phyloP scores from a whole-genome alignment of 2,329 filamentous ascomycete species.

The Cladosporium halotolerans region DNA sequence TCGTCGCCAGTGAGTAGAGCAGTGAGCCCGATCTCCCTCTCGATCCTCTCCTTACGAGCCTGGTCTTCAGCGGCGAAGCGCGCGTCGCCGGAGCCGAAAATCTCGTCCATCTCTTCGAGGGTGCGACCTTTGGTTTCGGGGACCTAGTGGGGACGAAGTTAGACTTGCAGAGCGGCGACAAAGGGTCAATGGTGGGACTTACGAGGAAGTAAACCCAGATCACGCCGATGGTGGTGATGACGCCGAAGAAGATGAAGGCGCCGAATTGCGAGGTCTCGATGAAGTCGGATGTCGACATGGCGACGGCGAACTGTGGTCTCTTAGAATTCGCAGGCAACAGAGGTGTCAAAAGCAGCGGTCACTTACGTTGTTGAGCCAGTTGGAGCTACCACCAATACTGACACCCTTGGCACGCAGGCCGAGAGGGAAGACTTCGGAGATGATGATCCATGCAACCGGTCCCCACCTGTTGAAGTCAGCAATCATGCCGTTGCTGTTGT shows the following conservation, averaged over 20 bases:
- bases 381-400: conserved; percentile 16
- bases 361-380: conserved; percentile 22
- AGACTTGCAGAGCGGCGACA: neutral
- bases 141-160: neutral
- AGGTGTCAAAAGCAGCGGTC: neutral
- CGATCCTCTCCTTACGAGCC: conserved; percentile 9
- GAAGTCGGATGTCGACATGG: conserved; percentile 17
- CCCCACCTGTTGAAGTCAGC: conserved; percentile 46
- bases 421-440: conserved; percentile 25
- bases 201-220: conserved; percentile 22
- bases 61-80: conserved; percentile 7
- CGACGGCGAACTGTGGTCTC: conserved; percentile 14
- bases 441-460: conserved; percentile 57
- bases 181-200: neutral
- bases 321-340: neutral
- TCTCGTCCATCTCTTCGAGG: conserved; percentile 25
- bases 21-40: conserved; percentile 6
- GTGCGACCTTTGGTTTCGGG: conserved; percentile 25
- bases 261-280: conserved; percentile 17
- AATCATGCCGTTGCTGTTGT: neutral
- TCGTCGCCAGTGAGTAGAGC: conserved; percentile 3
- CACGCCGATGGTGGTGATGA: conserved; percentile 14
- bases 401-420: conserved; percentile 25
- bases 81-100: conserved; percentile 23
- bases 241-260: conserved; percentile 22